Conservation (phyloP, 306 rosid species). For the Morella rubra region DNA sequence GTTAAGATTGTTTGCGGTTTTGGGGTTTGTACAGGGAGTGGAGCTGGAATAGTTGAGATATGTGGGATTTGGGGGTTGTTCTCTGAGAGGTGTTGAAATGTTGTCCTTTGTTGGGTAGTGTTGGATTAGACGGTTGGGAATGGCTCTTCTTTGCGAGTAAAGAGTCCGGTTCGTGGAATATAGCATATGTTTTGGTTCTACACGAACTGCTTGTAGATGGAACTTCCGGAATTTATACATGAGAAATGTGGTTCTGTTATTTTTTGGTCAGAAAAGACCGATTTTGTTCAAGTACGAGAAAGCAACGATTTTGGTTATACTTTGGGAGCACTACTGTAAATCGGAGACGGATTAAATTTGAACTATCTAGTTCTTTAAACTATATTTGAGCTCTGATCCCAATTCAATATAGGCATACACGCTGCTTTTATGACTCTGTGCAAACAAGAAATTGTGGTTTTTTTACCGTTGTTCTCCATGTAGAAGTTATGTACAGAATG, state of each 20-base stretch:
- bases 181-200: neutral
- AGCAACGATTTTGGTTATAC: neutral
- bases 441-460: neutral
- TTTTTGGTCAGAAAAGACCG: neutral
- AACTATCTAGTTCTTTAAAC: conserved; percentile 4
- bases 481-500: neutral
- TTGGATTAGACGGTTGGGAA: conserved; percentile 14
- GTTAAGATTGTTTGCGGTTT: conserved; percentile 23
- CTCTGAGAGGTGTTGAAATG: conserved; percentile 22
- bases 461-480: neutral
- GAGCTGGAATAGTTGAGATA: conserved; percentile 13
- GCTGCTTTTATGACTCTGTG: neutral
- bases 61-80: conserved; percentile 9
- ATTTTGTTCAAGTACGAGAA: neutral
- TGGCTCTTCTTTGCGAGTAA: neutral
- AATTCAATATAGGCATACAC: neutral
- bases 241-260: conserved; percentile 7
- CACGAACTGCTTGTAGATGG: neutral
- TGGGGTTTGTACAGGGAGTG: neutral
- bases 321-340: conserved; percentile 14
- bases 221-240: neutral
- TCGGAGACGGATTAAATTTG: conserved; percentile 3
- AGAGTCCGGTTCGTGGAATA: neutral
- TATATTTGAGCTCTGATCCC: neutral
- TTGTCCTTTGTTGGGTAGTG: neutral